A percentile compares a stretch with the other conserved stretches of the same genome.
phyloP scores from a whole-genome alignment of 129 eudicot species.

The Logfia minima region DNA sequence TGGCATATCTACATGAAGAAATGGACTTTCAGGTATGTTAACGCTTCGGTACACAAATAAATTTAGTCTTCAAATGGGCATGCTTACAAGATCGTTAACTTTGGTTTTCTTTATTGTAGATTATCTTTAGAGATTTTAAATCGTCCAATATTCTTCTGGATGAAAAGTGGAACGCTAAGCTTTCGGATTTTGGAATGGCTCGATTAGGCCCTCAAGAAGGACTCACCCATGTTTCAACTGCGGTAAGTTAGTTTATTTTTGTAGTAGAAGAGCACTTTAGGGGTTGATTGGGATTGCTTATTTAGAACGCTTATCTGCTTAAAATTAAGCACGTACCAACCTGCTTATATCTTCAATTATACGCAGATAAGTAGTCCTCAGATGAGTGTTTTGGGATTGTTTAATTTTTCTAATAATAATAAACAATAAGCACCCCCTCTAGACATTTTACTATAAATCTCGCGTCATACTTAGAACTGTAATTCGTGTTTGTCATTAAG shows the following conservation, averaged over 20 bases:
- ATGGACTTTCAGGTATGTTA: conserved; percentile 83
- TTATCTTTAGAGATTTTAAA: conserved; percentile 86
- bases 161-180: conserved; percentile 83
- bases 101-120: conserved; percentile 36
- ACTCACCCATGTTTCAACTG: conserved; percentile 66
- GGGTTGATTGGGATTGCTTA: neutral
- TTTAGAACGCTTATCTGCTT: neutral
- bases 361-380: neutral
- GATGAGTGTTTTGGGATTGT: neutral
- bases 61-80: neutral
- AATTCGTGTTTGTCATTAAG: neutral
- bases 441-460: too few species aligned
- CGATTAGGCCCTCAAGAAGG: conserved; percentile 83
- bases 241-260: conserved; percentile 46
- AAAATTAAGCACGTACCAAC: neutral
- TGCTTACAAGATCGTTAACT: neutral
- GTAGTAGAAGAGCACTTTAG: neutral
- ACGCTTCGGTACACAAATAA: neutral
- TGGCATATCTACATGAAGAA: conserved; percentile 73
- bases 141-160: conserved; percentile 84
- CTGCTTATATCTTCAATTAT: too few species aligned
- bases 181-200: conserved; percentile 87
- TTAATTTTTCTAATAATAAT: too few species aligned
- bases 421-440: neutral
- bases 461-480: too few species aligned